Conservation (phyloP, 495 filamentous ascomycete genomes). For the Lasiosphaeria miniovina region DNA sequence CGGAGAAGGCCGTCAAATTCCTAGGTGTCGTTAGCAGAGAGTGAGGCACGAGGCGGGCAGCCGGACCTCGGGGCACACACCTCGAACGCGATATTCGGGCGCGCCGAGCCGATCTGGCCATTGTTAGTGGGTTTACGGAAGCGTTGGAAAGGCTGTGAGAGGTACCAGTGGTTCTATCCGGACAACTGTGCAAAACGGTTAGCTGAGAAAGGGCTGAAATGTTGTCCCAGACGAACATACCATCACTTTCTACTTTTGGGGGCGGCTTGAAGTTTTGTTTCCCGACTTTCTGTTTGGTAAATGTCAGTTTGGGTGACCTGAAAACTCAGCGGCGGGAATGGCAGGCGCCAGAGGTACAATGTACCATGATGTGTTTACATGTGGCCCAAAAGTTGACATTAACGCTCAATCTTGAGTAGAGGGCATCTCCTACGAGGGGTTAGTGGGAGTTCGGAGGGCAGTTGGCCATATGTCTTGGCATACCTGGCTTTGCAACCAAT, state of each 20-base stretch:
- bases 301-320: conserved; percentile 7
- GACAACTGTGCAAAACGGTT: conserved; percentile 18
- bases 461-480: conserved; percentile 24
- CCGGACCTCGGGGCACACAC: not conserved
- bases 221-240: conserved; percentile 49
- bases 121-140: conserved; percentile 47
- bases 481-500: conserved; percentile 32
- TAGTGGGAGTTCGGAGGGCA: conserved; percentile 24
- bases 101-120: conserved; percentile 65
- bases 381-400: conserved; percentile 96
- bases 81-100: conserved; percentile 84
- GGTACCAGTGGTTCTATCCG: conserved; percentile 31
- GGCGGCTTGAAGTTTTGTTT: conserved; percentile 94
- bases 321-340: no score
- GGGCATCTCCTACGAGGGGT: conserved; percentile 72
- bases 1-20: conserved; percentile 92
- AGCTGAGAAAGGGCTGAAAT: not conserved
- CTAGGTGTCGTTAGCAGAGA: not conserved
- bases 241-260: conserved; percentile 82
- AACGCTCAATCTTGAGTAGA: conserved; percentile 82
- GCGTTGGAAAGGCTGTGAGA: not conserved
- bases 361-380: conserved; percentile 70
- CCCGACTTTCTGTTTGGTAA: conserved; percentile 62
- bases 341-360: not conserved
- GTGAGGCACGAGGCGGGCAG: no score